A percentile compares a stretch with the other conserved stretches of the same genome.
Conservation (phyloP, 2,329 filamentous ascomycete species). For the Fusarium sambucinum region DNA sequence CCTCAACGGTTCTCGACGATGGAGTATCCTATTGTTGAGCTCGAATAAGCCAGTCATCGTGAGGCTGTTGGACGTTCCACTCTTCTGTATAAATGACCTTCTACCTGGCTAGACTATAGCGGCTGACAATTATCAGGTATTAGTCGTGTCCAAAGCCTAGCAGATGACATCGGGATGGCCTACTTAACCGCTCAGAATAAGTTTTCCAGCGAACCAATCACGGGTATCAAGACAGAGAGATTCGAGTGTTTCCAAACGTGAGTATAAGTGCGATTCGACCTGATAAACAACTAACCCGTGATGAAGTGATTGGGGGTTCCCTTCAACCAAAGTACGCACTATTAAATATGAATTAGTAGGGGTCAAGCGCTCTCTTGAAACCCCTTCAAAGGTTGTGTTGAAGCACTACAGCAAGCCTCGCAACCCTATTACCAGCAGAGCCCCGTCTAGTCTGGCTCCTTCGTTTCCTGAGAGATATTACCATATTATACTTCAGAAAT, state of each 20-base stretch:
- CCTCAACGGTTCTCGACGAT: not conserved
- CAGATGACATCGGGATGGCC: not conserved
- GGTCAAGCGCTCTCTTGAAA: not conserved
- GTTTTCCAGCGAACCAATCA: too few species aligned
- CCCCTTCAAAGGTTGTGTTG: not conserved
- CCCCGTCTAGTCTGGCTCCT: too few species aligned
- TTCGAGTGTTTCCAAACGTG: not conserved
- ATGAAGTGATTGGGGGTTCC: not conserved
- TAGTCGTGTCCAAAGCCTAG: not conserved
- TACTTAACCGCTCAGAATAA: too few species aligned
- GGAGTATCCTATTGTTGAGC: not conserved
- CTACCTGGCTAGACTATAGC: not conserved
- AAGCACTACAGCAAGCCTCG: not conserved
- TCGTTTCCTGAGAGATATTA: not conserved
- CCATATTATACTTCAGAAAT: not conserved
- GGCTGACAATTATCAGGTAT: not conserved
- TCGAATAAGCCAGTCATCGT: not conserved
- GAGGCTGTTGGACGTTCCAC: not conserved
- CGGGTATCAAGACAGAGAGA: too few species aligned
- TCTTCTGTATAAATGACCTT: not conserved
- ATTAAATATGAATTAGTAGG: not conserved
- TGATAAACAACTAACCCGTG: not conserved
- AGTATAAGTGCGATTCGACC: not conserved
- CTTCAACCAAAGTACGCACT: not conserved
- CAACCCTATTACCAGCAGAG: too few species aligned